Evolutionary conservation across 176 grass and related monocot species (phyloP), one percentile per base, ranked within the genome.

Genomic region (Stipa capillata): DNA sequence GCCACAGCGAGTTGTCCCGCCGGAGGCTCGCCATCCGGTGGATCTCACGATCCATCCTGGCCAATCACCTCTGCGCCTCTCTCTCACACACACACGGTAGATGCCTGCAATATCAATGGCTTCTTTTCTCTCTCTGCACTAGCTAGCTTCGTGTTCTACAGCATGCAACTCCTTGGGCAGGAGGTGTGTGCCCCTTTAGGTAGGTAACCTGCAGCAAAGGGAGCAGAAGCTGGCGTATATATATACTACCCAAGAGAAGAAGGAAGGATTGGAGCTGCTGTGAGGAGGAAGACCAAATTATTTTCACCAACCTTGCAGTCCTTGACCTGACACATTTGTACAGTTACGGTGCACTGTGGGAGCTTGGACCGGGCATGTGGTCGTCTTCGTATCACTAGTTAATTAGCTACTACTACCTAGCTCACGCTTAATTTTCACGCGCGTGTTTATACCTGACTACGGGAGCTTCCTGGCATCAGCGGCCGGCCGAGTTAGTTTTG

Each of bases 1-100:
- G 82, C 91, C 94, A 93, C 17, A 91, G 43, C 50, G 91, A 93
- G 64, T 72, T 71, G 40, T 87, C 80, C n/a, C 85, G 74, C 0
- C 55, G 72, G 12, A 93, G 82, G 67, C 93, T 90, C 69, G 80
- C 75, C 24, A 93, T 25, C 35, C 77, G 69, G 76, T 90, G 87
- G 15, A 93, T 35, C 85, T 86, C 90, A 15, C 85, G 56, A 6
- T 92, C 87, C 77, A 89, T 78, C 27, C 63, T 65, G 44, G 23
- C 12, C 39, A 4, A 4, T 7, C 12, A 24, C 2, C 1, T 42
- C 17, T 66, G 8, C 63, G 1, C 39, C 32, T 11, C 0, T 15
- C 3, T 41, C 64, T 15, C 16, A 7, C 5, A 4, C 0, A 18
- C 4, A 2, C 47, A 18, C 47, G 20, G 47, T 20, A 49, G 16